A percentile compares a stretch with the other conserved stretches of the same genome.
Conservation (phyloP, 1,139 yeast genomes). For the Kodamaea sp. region DNA sequence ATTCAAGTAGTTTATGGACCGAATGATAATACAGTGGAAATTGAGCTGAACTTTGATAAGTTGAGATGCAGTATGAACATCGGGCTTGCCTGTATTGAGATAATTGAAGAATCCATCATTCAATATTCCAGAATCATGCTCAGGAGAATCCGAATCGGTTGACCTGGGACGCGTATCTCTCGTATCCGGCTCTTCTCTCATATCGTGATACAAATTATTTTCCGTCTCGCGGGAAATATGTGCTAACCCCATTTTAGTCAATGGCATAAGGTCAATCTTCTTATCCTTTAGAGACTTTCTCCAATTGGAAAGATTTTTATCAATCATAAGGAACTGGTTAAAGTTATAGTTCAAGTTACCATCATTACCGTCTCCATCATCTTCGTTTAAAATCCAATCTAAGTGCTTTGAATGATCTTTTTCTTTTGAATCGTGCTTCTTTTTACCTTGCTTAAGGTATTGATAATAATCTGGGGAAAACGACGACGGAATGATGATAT, state of each 20-base stretch:
- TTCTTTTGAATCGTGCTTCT: conserved; percentile 17
- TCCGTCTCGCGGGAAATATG: conserved; percentile 25
- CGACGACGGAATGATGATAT: conserved; percentile 50
- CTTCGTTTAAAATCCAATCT: conserved; percentile 51
- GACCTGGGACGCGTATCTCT: conserved; percentile 13
- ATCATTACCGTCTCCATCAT: conserved; percentile 54
- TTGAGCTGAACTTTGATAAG: conserved; percentile 46
- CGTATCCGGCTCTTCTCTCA: conserved; percentile 12
- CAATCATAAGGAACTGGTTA: conserved; percentile 46
- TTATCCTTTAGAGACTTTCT: conserved; percentile 39
- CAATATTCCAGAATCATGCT: conserved; percentile 21
- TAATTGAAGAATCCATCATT: conserved; percentile 35
- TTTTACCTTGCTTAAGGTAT: conserved; percentile 38
- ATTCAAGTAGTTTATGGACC: conserved; percentile 48
- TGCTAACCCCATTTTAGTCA: conserved; percentile 39
- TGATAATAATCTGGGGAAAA: conserved; percentile 52
- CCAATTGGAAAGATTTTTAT: conserved; percentile 47
- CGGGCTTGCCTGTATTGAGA: conserved; percentile 39
- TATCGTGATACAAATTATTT: conserved; percentile 38
- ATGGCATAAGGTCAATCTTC: conserved; percentile 30
- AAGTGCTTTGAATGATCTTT: conserved; percentile 31
- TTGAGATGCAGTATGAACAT: conserved; percentile 41
- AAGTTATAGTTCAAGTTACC: conserved; percentile 51
- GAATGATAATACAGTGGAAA: conserved; percentile 45
- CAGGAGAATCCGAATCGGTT: conserved; percentile 1